A percentile compares a stretch with the other conserved stretches of the same genome.
Conservation (phyloP, 78 protist genomes). For the Polysphondylium violaceum region DNA sequence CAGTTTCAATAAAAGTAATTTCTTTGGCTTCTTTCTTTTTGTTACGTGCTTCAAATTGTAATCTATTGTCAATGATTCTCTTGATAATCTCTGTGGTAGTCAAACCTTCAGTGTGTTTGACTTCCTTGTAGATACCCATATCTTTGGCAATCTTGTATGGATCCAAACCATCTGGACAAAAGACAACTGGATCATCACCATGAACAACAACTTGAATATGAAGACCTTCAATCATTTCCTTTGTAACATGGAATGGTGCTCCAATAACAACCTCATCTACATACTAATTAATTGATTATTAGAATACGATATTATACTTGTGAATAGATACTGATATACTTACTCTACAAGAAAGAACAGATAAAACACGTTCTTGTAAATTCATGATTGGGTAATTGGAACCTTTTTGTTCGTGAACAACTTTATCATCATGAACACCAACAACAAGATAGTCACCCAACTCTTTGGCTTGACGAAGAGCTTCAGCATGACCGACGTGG, state of each 20-base stretch:
- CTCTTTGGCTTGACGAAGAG: slow-evolving; percentile 87
- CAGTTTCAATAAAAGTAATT: slow-evolving; percentile 38
- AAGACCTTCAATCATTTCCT: slow-evolving; percentile 85
- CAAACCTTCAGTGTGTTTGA: slow-evolving; percentile 69
- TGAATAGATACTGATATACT: too few relatives aligned
- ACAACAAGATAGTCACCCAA: slow-evolving; percentile 95
- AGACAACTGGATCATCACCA: slow-evolving; percentile 83
- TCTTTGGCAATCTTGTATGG: slow-evolving; percentile 78
- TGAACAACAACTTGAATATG: slow-evolving; percentile 86
- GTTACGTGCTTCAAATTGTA: slow-evolving; percentile 81
- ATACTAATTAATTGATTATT: too few relatives aligned
- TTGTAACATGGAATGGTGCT: slow-evolving; percentile 88
- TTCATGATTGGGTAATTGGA: slow-evolving; percentile 95
- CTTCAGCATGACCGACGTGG: slow-evolving; percentile 94
- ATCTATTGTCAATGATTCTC: slow-evolving; percentile 78
- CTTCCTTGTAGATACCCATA: slow-evolving; percentile 77
- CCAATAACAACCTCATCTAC: slow-evolving; percentile 96
- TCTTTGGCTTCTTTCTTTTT: slow-evolving; percentile 83
- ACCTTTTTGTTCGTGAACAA: slow-evolving; percentile 87
- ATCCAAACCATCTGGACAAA: slow-evolving; percentile 32
- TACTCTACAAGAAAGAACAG: slow-evolving; percentile 94
- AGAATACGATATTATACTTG: not conserved
- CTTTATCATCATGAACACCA: slow-evolving; percentile 92
- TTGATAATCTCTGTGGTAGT: slow-evolving; percentile 71
- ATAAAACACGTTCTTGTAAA: slow-evolving; percentile 93